Conservation (phyloP, 2,329 filamentous ascomycete species). For the Zarea fungicola region DNA sequence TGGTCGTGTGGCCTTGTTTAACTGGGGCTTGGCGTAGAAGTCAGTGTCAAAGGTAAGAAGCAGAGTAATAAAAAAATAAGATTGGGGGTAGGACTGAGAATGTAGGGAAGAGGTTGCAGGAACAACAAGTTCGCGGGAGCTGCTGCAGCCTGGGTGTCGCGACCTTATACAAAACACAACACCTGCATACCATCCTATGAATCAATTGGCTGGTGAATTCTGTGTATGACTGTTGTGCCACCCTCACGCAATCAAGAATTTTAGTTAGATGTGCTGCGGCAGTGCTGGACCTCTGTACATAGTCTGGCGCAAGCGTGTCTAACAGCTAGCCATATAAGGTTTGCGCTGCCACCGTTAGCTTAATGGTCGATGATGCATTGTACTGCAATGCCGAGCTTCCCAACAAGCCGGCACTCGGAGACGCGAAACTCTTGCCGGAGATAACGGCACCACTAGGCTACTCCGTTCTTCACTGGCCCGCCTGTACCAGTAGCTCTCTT, state of each 20-base stretch:
- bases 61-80: background rate
- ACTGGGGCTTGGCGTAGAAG: background rate
- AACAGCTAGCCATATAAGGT: background rate
- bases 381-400: background rate
- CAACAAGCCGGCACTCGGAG: background rate
- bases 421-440: background rate
- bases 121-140: too few relatives aligned
- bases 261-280: too few relatives aligned
- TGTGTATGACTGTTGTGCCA: background rate
- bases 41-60: background rate
- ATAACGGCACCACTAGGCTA: background rate
- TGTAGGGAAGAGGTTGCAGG: background rate
- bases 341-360: slow-evolving; percentile 4
- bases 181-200: background rate
- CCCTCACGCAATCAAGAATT: background rate
- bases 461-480: too few relatives aligned
- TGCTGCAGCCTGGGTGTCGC: background rate
- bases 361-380: too few relatives aligned
- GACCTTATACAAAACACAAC: background rate
- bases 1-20: background rate
- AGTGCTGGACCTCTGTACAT: too few relatives aligned
- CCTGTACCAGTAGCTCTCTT: too few relatives aligned
- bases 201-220: background rate
- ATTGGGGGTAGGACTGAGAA: background rate
- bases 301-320: background rate